These are phyloP conservation scores for Backusella luteola DNA, from an alignment of 192 early-diverging fungal genomes.

Conservation along the genomic window DNA sequence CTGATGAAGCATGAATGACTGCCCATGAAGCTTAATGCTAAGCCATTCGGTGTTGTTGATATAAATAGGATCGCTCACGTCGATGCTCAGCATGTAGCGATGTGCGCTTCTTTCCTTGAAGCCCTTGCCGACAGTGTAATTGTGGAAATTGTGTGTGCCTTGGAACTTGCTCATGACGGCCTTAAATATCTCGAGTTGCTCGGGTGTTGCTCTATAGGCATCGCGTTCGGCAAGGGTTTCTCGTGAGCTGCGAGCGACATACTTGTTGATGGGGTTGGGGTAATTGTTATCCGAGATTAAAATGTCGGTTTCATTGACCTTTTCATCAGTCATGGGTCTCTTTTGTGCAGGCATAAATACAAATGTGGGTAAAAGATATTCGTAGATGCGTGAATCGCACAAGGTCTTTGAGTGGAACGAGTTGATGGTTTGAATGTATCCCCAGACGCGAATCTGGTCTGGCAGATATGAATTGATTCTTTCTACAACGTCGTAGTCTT, in stretches of 20 bases:
- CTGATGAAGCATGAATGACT: slow-evolving; percentile 99
- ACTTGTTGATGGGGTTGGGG: not conserved
- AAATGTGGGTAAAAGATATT: slow-evolving; percentile 95
- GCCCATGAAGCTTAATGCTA: slow-evolving; percentile 88
- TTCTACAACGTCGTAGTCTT: slow-evolving; percentile 66
- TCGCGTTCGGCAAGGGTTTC: slow-evolving; percentile 65
- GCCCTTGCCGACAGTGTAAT: slow-evolving; percentile 84
- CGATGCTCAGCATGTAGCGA: slow-evolving; percentile 83
- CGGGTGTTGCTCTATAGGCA: slow-evolving; percentile 61
- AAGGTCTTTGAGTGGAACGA: slow-evolving; percentile 90
- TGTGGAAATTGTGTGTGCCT: slow-evolving; percentile 94
- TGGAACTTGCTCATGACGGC: slow-evolving; percentile 67
- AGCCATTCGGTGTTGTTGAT: slow-evolving; percentile 85
- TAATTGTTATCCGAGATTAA: slow-evolving; percentile 11
- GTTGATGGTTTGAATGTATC: slow-evolving; percentile 62
- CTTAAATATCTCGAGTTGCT: slow-evolving; percentile 64
- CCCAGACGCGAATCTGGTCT: slow-evolving; percentile 75
- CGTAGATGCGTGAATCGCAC: slow-evolving; percentile 94
- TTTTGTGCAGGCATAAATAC: slow-evolving; percentile 59
- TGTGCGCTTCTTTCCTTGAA: slow-evolving; percentile 76
- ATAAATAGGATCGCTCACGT: slow-evolving; percentile 63
- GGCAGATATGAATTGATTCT: slow-evolving; percentile 85
- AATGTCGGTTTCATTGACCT: slow-evolving; percentile 25
- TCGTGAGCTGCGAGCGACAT: slow-evolving; percentile 33
- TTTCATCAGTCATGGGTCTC: slow-evolving; percentile 38